Evolutionary conservation across 2,329 filamentous ascomycete genomes (phyloP).

Genomic region (Venturia carpophila): DNA sequence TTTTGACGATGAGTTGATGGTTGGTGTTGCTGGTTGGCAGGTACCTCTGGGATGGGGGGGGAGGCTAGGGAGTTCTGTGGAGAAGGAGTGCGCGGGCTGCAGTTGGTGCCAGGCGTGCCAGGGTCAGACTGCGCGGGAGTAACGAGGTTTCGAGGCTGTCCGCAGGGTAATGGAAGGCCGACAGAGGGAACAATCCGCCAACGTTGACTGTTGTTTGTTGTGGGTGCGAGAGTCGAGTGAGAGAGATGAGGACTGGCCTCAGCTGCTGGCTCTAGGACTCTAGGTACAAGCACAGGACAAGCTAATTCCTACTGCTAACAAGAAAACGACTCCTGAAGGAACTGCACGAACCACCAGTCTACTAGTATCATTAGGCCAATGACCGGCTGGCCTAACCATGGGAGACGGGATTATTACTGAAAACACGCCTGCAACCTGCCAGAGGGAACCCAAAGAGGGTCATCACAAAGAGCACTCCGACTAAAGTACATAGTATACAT

Average conservation of each 20-base stretch:
- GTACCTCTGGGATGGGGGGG: background rate
- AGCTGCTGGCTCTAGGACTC: no score
- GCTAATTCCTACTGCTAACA: background rate
- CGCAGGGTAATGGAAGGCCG: background rate
- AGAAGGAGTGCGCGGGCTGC: background rate
- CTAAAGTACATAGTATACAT: no score
- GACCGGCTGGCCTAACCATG: background rate
- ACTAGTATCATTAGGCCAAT: background rate
- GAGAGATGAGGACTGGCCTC: background rate
- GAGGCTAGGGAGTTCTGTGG: background rate
- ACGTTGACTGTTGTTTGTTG: background rate
- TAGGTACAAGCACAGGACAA: background rate
- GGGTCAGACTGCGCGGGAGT: background rate
- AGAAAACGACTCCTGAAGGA: background rate
- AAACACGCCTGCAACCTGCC: background rate
- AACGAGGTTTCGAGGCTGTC: background rate
- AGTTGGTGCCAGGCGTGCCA: no score
- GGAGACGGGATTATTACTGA: background rate
- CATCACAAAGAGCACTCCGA: background rate
- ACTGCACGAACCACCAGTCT: background rate
- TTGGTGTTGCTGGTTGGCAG: background rate
- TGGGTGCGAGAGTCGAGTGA: background rate
- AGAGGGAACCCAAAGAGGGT: background rate
- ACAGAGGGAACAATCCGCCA: background rate
- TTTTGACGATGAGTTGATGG: background rate